phyloP scores from a whole-genome alignment of 768 basidiomycete genomes.

The Trichaptum fuscoviolaceum region DNA sequence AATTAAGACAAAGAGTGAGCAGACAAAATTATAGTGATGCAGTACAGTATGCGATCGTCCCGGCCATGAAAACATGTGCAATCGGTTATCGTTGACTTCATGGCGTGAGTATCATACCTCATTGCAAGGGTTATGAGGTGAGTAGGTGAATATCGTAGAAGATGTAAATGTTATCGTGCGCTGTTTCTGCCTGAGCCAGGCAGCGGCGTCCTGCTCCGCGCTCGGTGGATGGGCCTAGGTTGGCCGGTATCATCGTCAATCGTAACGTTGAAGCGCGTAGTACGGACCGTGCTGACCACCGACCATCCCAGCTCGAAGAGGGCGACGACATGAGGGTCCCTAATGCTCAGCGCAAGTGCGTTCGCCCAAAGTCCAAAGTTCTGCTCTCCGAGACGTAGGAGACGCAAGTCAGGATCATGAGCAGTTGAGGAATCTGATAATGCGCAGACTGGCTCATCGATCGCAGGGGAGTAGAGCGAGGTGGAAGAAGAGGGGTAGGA shows the following conservation, averaged over 20 bases:
- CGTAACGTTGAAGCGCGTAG: background rate
- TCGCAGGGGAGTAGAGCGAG: background rate
- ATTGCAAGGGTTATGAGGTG: background rate
- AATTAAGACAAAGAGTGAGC: background rate
- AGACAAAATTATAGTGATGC: background rate
- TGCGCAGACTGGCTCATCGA: background rate
- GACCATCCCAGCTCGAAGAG: conserved; percentile 1
- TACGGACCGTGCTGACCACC: background rate
- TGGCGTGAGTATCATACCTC: background rate
- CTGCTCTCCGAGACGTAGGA: background rate
- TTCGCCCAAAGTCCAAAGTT: conserved; percentile 3
- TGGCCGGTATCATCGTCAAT: background rate
- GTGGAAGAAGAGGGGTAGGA: background rate
- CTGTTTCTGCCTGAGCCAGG: background rate
- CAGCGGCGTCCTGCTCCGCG: background rate
- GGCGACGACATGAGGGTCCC: background rate
- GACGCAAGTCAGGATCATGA: background rate
- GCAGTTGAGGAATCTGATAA: background rate
- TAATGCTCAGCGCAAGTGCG: conserved; percentile 1
- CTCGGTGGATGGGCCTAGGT: background rate
- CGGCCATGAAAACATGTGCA: background rate
- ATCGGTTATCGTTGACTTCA: background rate
- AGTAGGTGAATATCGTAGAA: background rate
- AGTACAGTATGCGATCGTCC: background rate
- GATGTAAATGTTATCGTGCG: background rate